These are phyloP conservation scores for Penicillium odoratum DNA, from an alignment of 495 filamentous ascomycete genomes.

Conservation along the genomic window DNA sequence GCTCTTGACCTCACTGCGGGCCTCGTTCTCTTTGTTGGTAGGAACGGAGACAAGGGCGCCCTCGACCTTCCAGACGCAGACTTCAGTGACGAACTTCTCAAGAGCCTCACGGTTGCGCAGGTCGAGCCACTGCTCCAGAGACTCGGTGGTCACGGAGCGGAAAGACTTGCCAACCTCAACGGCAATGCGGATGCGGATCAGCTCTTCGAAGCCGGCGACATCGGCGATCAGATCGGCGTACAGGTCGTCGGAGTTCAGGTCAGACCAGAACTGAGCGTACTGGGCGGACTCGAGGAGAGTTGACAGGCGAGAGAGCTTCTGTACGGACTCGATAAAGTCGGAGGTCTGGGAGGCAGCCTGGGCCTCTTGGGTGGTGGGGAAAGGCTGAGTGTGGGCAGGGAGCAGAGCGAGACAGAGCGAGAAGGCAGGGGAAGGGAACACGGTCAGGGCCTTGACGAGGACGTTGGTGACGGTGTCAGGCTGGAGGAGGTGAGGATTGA, in stretches of 20 bases:
- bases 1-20: conserved; percentile 90
- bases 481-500: conserved; percentile 97
- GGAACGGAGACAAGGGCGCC: conserved; percentile 70
- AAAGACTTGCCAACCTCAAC: conserved; percentile 85
- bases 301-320: conserved; percentile 82
- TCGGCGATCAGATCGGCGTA: conserved; percentile 96
- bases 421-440: conserved; percentile 97
- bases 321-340: conserved; percentile 75
- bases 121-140: conserved; percentile 87
- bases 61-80: conserved; percentile 84
- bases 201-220: conserved; percentile 93
- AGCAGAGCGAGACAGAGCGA: conserved; percentile 90
- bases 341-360: conserved; percentile 64
- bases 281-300: conserved; percentile 80
- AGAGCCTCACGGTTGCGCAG: conserved; percentile 68
- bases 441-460: conserved; percentile 95
- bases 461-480: conserved; percentile 97
- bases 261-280: conserved; percentile 91
- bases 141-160: conserved; percentile 72
- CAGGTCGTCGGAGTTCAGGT: conserved; percentile 88
- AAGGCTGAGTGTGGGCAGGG: conserved; percentile 68
- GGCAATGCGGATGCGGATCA: conserved; percentile 89
- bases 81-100: conserved; percentile 75
- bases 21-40: conserved; percentile 97
- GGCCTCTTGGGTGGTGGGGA: conserved; percentile 53